Evolutionary conservation across 257 asterid species (phyloP).

Genomic region (Dorcoceras hygrometricum): DNA sequence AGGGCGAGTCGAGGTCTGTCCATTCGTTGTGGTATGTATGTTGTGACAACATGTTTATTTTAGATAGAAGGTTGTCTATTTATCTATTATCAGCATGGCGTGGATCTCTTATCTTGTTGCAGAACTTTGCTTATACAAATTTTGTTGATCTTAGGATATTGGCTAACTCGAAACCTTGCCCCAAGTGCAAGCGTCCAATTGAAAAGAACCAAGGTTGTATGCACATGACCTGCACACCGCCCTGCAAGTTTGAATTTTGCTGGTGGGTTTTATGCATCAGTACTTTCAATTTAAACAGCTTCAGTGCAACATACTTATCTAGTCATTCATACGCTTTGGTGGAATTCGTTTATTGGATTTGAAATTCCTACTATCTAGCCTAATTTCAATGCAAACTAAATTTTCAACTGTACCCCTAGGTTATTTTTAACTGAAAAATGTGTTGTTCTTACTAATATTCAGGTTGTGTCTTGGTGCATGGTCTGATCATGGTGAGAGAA

Average conservation of each 20-base stretch:
- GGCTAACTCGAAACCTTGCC: conserved; percentile 99
- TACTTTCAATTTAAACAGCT: conserved; percentile 19
- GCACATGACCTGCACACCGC: conserved; percentile 99
- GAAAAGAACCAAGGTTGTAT: conserved; percentile 99
- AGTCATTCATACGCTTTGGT: conserved; percentile 4
- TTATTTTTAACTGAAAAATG: neutral
- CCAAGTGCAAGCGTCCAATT: conserved; percentile 98
- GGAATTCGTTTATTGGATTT: conserved; percentile 6
- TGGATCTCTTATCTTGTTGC: conserved; percentile 11
- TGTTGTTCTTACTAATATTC: conserved; percentile 20
- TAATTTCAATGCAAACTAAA: neutral
- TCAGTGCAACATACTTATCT: conserved; percentile 1
- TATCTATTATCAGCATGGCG: neutral
- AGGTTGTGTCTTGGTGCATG: conserved; percentile 98
- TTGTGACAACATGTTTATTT: conserved; percentile 11
- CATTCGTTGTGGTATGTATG: neutral
- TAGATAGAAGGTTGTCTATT: neutral
- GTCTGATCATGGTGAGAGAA: conserved; percentile 98
- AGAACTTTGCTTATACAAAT: conserved; percentile 19
- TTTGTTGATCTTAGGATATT: conserved; percentile 59
- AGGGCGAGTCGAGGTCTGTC: neutral
- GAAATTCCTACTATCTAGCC: conserved; percentile 1
- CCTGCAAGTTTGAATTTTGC: conserved; percentile 99
- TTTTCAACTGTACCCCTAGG: conserved; percentile 7
- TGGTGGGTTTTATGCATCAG: conserved; percentile 49